Evolutionary conservation across 305 asterid species (phyloP).

Genomic region (Fraxinus ornus): DNA sequence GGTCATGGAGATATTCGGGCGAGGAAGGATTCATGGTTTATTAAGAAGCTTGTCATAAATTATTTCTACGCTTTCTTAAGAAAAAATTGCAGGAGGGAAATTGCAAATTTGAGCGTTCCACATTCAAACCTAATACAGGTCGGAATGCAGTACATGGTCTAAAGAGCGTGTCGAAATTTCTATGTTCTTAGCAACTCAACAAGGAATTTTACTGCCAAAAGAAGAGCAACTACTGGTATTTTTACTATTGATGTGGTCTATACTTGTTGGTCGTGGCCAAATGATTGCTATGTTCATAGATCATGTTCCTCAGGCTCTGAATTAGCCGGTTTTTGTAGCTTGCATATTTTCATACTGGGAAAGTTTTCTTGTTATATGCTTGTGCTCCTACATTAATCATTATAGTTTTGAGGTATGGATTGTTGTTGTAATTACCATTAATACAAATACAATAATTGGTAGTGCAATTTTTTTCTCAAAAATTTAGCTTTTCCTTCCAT

Average conservation of each 20-base stretch:
- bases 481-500: neutral
- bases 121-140: slow-evolving; percentile 90
- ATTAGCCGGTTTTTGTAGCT: slow-evolving; percentile 29
- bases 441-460: neutral
- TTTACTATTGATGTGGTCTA: neutral
- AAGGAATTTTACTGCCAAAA: slow-evolving; percentile 14
- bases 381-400: neutral
- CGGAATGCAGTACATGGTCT: slow-evolving; percentile 99
- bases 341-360: slow-evolving; percentile 14
- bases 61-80: slow-evolving; percentile 92
- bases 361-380: slow-evolving; percentile 16
- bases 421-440: neutral
- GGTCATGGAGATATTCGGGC: slow-evolving; percentile 98
- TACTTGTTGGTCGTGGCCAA: slow-evolving; percentile 1
- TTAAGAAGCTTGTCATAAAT: slow-evolving; percentile 87
- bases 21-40: slow-evolving; percentile 93
- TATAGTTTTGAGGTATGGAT: neutral
- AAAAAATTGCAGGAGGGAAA: slow-evolving; percentile 90
- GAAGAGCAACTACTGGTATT: neutral
- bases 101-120: slow-evolving; percentile 87
- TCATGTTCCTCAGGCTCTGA: neutral
- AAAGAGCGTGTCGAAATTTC: slow-evolving; percentile 26
- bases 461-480: neutral
- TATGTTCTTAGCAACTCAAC: slow-evolving; percentile 4
- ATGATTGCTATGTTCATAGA: neutral